Conservation (phyloP, 371 early-diverging fungal species). For the Actinomucor elegans region DNA sequence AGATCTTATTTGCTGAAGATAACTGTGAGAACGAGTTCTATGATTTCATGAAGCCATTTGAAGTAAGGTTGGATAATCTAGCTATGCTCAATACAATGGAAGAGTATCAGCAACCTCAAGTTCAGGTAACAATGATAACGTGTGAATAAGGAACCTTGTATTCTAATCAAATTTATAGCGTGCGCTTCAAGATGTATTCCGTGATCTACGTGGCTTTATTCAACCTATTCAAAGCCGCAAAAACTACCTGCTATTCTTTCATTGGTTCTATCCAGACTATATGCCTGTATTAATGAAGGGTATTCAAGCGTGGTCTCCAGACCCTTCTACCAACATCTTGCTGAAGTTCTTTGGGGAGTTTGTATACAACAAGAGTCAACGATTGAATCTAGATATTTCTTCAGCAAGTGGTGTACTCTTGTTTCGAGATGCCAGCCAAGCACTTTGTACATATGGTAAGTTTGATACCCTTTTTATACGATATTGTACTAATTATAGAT, state of each 20-base stretch:
- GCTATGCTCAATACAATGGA: constrained; percentile 35
- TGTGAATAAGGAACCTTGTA: neutral
- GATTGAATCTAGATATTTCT: constrained; percentile 78
- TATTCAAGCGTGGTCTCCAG: constrained; percentile 61
- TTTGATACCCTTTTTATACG: too few relatives aligned
- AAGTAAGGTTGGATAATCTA: constrained; percentile 48
- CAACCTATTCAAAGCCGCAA: constrained; percentile 56
- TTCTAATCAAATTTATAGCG: constrained; percentile 1
- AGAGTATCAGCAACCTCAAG: constrained; percentile 44
- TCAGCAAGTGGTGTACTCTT: constrained; percentile 82
- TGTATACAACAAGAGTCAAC: constrained; percentile 71
- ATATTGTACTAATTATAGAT: too few relatives aligned
- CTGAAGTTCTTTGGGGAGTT: constrained; percentile 80
- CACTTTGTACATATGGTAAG: constrained; percentile 42
- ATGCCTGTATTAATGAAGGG: constrained; percentile 60
- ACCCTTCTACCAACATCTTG: constrained; percentile 56
- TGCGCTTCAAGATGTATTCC: constrained; percentile 59
- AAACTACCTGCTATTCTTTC: constrained; percentile 69
- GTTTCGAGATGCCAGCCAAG: constrained; percentile 78
- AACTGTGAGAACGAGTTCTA: constrained; percentile 57
- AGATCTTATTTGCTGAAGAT: constrained; percentile 74
- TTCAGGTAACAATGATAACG: constrained; percentile 9
- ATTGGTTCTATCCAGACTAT: constrained; percentile 77
- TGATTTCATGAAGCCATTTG: constrained; percentile 78
- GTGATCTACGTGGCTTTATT: constrained; percentile 82